A percentile compares a stretch with the other conserved stretches of the same genome.
Conservation (phyloP, 2,329 filamentous ascomycete genomes). For the Xylaria sp. region DNA sequence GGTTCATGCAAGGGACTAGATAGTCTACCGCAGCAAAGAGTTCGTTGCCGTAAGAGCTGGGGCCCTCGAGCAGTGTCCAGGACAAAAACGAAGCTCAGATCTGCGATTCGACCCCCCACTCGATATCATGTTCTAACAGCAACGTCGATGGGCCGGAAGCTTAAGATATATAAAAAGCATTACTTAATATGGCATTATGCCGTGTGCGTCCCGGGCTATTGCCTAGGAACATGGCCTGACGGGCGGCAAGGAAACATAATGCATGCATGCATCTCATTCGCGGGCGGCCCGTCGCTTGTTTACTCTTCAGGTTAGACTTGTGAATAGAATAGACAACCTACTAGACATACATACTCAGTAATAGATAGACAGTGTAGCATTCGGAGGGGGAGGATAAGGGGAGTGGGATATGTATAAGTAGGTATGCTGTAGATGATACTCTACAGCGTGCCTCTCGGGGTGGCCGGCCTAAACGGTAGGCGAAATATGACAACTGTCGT, state of each 20-base stretch:
- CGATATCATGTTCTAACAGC: constrained; percentile 6
- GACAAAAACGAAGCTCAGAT: not conserved
- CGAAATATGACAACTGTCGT: constrained; percentile 4
- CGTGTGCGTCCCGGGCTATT: not conserved
- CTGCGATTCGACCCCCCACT: not conserved
- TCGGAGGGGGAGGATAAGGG: not conserved
- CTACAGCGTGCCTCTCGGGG: not conserved
- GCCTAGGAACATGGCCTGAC: not conserved
- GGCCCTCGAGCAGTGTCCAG: not conserved
- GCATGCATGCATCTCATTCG: not conserved
- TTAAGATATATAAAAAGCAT: not conserved
- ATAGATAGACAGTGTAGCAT: not conserved
- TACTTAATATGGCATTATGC: not conserved
- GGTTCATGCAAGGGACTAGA: constrained; percentile 5
- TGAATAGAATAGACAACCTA: not conserved
- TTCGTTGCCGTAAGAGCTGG: not conserved
- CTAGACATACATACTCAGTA: not conserved
- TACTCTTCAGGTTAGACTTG: not conserved
- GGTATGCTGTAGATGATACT: not conserved
- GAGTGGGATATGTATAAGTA: no score
- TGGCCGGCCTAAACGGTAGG: not conserved
- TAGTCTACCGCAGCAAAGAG: not conserved
- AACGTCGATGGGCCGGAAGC: not conserved
- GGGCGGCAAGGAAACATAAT: constrained; percentile 3
- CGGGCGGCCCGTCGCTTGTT: not conserved